These are phyloP conservation scores for Bocquillonia castaneifolia DNA, from an alignment of 441 rosid species.

Conservation along the genomic window DNA sequence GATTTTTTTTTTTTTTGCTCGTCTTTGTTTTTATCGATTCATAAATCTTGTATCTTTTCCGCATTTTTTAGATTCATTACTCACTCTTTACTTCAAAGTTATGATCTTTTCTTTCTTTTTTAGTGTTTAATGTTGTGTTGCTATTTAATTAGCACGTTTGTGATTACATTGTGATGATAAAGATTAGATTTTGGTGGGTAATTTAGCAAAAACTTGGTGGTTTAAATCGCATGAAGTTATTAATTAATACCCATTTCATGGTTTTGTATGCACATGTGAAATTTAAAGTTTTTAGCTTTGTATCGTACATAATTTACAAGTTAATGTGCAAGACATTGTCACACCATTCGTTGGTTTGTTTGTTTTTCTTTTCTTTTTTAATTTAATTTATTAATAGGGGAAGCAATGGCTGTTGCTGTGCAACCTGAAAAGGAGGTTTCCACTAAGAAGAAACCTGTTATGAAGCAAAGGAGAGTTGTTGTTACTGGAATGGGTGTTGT, in stretches of 20 bases:
- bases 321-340: background rate
- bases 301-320: too few relatives aligned
- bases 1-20: background rate
- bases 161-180: background rate
- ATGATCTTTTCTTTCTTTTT: too few relatives aligned
- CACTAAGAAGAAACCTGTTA: constrained; percentile 53
- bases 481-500: constrained; percentile 94
- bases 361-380: constrained; percentile 6
- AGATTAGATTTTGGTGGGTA: background rate
- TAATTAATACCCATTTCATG: background rate
- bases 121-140: background rate
- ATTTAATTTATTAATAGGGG: too few relatives aligned
- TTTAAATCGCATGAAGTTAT: background rate
- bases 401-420: constrained; percentile 65
- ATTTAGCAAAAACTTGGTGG: background rate
- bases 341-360: background rate
- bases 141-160: background rate
- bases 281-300: background rate
- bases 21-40: background rate
- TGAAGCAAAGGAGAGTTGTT: constrained; percentile 74
- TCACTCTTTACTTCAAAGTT: too few relatives aligned
- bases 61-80: too few relatives aligned
- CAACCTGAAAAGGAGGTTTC: constrained; percentile 53
- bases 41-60: background rate
- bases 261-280: background rate